Evolutionary conservation across 495 filamentous ascomycete species (phyloP).

Genomic region (Talaromyces nanjingensis): DNA sequence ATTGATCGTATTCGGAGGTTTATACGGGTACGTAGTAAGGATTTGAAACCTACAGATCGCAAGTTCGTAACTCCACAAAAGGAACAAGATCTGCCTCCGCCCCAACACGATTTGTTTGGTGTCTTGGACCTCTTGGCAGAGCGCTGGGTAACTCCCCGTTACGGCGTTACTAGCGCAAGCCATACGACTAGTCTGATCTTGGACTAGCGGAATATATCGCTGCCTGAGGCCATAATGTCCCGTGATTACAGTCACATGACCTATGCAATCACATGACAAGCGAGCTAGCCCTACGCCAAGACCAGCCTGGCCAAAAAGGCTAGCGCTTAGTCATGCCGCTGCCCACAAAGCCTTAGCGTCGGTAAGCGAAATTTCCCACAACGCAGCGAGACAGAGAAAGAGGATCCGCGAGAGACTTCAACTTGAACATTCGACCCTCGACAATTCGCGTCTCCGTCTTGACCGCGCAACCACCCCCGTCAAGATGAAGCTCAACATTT

Average conservation of each 20-base stretch:
- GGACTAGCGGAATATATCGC: background rate
- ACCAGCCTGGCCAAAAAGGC: constrained; percentile 9
- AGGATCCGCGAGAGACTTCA: constrained; percentile 7
- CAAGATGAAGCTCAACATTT: constrained; percentile 94
- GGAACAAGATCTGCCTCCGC: background rate
- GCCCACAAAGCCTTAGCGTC: constrained; percentile 11
- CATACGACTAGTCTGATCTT: background rate
- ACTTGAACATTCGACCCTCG: constrained; percentile 30
- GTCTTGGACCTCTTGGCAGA: background rate
- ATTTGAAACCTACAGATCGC: background rate
- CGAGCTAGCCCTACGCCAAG: constrained; percentile 2
- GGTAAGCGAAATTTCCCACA: constrained; percentile 25
- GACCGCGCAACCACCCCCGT: constrained; percentile 42
- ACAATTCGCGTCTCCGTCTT: constrained; percentile 45
- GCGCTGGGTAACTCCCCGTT: background rate
- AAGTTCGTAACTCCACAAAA: background rate
- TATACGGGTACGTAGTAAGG: background rate
- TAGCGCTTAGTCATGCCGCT: constrained; percentile 24
- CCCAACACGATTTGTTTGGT: background rate
- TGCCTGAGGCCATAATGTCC: background rate
- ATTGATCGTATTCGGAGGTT: background rate
- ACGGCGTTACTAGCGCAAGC: background rate
- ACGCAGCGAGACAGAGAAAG: constrained; percentile 3
- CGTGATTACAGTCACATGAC: background rate
- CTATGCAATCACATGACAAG: background rate